Evolutionary conservation across 2,329 filamentous ascomycete species (phyloP), one percentile per base, ranked within the genome.

Genomic region (Xylaria sp.): DNA sequence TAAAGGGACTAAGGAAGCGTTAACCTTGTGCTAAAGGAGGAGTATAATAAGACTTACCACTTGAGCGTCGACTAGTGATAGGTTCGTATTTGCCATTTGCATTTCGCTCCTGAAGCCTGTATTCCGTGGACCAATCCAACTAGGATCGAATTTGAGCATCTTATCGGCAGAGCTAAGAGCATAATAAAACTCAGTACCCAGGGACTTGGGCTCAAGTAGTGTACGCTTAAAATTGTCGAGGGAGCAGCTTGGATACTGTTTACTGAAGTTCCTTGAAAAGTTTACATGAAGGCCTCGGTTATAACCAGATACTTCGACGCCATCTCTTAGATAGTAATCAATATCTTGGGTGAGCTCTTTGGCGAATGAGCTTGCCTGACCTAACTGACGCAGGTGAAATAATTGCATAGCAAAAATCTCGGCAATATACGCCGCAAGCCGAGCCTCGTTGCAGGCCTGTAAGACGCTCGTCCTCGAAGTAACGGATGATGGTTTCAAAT

Each of bases 51-150:
- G 84, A 83, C 90, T 82, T 84, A 93, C 90, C 72, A 96, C 90
- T 82, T 99, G 94, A 27, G 95, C 93, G 78, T 98, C 94, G 39
- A 99, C 93, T 39, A 97, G 84, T 27, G 94, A 97, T 61, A 99
- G 80, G 79, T 99, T 98, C 70, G 92, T 83, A 79, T 99, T 99
- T 50, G 95, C 96, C 69, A 90, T 89, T 75, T 90, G 88, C 81
- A 99, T 91, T 78, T 99, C 96, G 57, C 88, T 87, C 69, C 88
- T 86, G 80, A 97, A 97, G 0, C 94, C 94, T 74, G 91, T 87
- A 63, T 88, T 86, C 72, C 83, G 85, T 72, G 83, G 85, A 51
- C 91, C 91, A 61, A 83, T 83, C 96, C 96, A 99, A 47, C 90
- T 89, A 64, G 88, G 85, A 78, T 97, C 92, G 75, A 92, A 93